Conservation (phyloP, 805 yeast species). For the Metschnikowia noctiluminum region DNA sequence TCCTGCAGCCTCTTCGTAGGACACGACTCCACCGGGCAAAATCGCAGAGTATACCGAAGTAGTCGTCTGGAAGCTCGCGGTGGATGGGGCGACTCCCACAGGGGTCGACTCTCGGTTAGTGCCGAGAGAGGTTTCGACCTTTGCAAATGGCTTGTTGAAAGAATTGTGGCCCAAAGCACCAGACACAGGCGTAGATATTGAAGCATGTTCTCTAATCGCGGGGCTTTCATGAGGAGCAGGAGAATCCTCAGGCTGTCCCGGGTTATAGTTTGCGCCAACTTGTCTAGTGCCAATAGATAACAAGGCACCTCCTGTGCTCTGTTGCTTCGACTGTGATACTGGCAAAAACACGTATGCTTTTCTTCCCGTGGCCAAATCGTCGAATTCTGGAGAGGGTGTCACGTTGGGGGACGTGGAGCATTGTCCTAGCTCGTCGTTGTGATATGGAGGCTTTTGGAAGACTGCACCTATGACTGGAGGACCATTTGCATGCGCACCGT, state of each 20-base stretch:
- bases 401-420: slow-evolving; percentile 45
- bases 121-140: neutral
- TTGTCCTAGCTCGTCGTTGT: slow-evolving; percentile 81
- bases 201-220: slow-evolving; percentile 4
- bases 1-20: slow-evolving; percentile 24
- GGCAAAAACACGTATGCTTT: slow-evolving; percentile 44
- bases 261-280: slow-evolving; percentile 14
- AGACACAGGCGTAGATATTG: slow-evolving; percentile 11
- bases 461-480: slow-evolving; percentile 96
- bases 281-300: slow-evolving; percentile 15
- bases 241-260: slow-evolving; percentile 11
- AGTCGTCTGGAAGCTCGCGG: slow-evolving; percentile 25
- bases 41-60: slow-evolving; percentile 35
- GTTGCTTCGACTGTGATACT: slow-evolving; percentile 40
- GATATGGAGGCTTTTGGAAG: slow-evolving; percentile 68
- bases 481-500: slow-evolving; percentile 72
- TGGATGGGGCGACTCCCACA: slow-evolving; percentile 6
- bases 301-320: slow-evolving; percentile 13
- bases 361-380: slow-evolving; percentile 33
- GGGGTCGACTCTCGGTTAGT: slow-evolving; percentile 10
- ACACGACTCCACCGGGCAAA: slow-evolving; percentile 37
- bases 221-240: slow-evolving; percentile 8
- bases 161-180: slow-evolving; percentile 1
- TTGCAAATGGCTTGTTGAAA: slow-evolving; percentile 2
- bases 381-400: slow-evolving; percentile 36